Conservation (phyloP, 352 stramenopile genomes). For the Globisporangium abappressorium region DNA sequence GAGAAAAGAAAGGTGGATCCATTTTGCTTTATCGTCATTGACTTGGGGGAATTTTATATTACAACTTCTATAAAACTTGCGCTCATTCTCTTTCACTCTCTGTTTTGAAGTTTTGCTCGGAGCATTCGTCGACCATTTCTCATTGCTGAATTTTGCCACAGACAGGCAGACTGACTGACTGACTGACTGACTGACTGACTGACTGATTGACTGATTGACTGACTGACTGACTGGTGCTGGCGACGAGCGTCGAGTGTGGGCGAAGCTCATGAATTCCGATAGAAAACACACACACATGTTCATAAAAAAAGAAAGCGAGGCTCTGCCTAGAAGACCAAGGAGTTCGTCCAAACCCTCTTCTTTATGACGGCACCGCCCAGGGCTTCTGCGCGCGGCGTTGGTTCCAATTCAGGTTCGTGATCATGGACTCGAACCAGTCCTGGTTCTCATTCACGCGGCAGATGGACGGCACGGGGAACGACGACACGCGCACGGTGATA, state of each 20-base stretch:
- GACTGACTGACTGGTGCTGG: background rate
- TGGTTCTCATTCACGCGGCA: constrained; percentile 88
- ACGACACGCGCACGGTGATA: constrained; percentile 85
- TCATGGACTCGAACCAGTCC: constrained; percentile 92
- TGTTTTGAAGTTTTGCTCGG: background rate
- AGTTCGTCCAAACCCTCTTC: background rate
- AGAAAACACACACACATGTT: constrained; percentile 1
- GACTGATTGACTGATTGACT: no score
- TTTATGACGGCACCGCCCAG: constrained; percentile 33
- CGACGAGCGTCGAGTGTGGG: background rate
- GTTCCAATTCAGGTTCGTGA: constrained; percentile 93
- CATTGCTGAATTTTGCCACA: background rate
- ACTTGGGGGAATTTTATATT: constrained; percentile 10
- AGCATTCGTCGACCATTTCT: background rate
- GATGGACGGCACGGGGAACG: constrained; percentile 85
- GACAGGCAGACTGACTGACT: background rate
- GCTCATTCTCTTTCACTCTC: background rate
- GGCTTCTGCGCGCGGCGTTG: constrained; percentile 81
- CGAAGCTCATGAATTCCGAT: constrained; percentile 3
- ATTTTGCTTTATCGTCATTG: background rate
- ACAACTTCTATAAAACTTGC: constrained; percentile 16
- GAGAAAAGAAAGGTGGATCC: background rate
- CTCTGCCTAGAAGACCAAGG: background rate
- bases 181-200: no score
- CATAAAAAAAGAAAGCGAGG: background rate